Base-by-base conservation (phyloP, 352 stramenopile genomes). In the Globisporangium orthogonon region DNA sequence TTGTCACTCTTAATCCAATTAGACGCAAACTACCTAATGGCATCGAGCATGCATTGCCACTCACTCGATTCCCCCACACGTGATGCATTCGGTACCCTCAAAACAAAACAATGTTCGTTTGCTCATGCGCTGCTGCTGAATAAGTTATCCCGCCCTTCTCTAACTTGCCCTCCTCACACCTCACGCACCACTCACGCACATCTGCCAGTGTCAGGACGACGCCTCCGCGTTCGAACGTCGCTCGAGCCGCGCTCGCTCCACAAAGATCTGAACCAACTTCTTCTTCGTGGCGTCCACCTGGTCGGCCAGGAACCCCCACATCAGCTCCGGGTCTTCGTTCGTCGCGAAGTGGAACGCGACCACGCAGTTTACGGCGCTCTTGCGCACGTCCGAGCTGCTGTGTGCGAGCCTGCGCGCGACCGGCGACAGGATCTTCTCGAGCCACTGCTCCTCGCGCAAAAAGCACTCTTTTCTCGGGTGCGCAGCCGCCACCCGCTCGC, bases 181-280 rank as follows among this genome's bases (percentile, higher is more conserved):
- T 28, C 41, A 28, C 41, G n/a, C 43, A 37, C 14, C 41, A 47
- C 43, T 44, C 17, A 10, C 50, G 51, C n/a, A 44, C 28, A 1
- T 52, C 4, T 4, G 44, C 15, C n/a, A 28, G 40, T 43, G 31
- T 61, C 48, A 61, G 48, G 56, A 61, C 39, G 39, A 23, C 48
- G 2, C 3, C 14, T n/a, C 18, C 3, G 30, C 56, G 18, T 11
- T 18, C 13, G 56, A 50, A 3, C 57, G 58, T 10, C 69, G 70
- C 47, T 83, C 61, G 50, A 74, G 67, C 50, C 72, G 78, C n/a
- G 67, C 71, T 41, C 79, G 82, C 50, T 88, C 68, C 33, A 92
- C 85, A 67, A 86, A 92, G 62, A 92, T 90, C 33, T 87, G 69
- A 10, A 92, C 69, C 13, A 92, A 55, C 51, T 73, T 77, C 50